Evolutionary conservation across 805 yeast genomes (phyloP).

Genomic region (Monosporozyma siamensis): DNA sequence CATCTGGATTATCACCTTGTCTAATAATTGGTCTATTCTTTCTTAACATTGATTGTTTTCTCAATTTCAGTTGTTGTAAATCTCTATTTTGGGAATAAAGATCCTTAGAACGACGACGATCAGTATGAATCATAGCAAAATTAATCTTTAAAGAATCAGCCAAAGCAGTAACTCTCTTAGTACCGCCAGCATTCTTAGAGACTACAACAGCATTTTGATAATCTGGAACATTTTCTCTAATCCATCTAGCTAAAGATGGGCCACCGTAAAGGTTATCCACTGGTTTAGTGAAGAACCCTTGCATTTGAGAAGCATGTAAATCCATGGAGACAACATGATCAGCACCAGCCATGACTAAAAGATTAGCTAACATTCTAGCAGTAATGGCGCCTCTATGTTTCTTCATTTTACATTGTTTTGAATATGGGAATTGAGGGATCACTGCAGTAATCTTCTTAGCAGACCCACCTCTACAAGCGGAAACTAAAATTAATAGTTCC

Average conservation of each 20-base stretch:
- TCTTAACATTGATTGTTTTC: slow-evolving; percentile 42
- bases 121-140: slow-evolving; percentile 98
- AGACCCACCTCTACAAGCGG: slow-evolving; percentile 96
- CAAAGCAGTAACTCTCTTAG: slow-evolving; percentile 92
- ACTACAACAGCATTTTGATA: slow-evolving; percentile 88
- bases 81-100: slow-evolving; percentile 35
- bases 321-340: slow-evolving; percentile 98
- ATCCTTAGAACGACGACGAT: slow-evolving; percentile 83
- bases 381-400: slow-evolving; percentile 98
- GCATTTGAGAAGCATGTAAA: slow-evolving; percentile 94
- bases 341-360: slow-evolving; percentile 96
- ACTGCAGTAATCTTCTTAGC: slow-evolving; percentile 96
- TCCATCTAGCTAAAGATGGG: slow-evolving; percentile 94
- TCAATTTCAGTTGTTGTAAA: slow-evolving; percentile 29
- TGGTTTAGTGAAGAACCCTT: slow-evolving; percentile 94
- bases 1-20: slow-evolving; percentile 40
- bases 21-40: slow-evolving; percentile 36
- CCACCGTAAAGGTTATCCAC: slow-evolving; percentile 96
- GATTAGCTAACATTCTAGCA: slow-evolving; percentile 94
- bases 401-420: slow-evolving; percentile 96
- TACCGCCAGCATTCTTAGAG: slow-evolving; percentile 98
- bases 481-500: slow-evolving; percentile 87
- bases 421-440: slow-evolving; percentile 94
- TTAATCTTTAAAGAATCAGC: slow-evolving; percentile 95
- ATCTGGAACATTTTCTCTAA: slow-evolving; percentile 77